These are phyloP conservation scores for Paraconiothyrium sp. DNA, from an alignment of 2,329 filamentous ascomycete genomes.

Conservation along the genomic window DNA sequence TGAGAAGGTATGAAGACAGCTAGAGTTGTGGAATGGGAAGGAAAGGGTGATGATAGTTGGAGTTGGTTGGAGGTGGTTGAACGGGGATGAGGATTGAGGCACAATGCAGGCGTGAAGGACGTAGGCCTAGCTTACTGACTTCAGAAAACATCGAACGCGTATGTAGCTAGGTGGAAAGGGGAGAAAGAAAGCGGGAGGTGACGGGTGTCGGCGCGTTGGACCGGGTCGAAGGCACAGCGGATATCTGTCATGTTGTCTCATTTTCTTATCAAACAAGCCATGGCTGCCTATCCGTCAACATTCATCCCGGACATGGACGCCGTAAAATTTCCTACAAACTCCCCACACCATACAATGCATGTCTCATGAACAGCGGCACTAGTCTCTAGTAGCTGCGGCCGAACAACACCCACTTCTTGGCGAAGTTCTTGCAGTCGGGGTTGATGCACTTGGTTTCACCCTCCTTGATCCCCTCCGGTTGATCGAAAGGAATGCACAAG, in stretches of 20 bases:
- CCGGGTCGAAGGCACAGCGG: not conserved
- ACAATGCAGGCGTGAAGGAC: too few species aligned
- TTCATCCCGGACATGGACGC: slow-evolving; percentile 9
- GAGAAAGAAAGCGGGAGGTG: not conserved
- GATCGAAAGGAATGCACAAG: slow-evolving; percentile 83
- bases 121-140: too few species aligned
- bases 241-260: not conserved
- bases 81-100: too few species aligned
- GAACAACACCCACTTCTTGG: slow-evolving; percentile 93
- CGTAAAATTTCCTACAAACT: slow-evolving; percentile 26
- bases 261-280: not conserved
- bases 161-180: too few species aligned
- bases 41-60: too few species aligned
- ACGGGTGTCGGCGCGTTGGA: not conserved
- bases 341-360: slow-evolving; percentile 32
- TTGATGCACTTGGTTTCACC: slow-evolving; percentile 92
- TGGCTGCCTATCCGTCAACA: not conserved
- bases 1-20: too few species aligned
- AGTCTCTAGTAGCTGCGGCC: slow-evolving; percentile 62
- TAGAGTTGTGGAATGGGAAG: too few species aligned
- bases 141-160: too few species aligned
- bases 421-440: slow-evolving; percentile 80
- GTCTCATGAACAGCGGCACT: slow-evolving; percentile 18
- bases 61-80: too few species aligned
- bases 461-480: slow-evolving; percentile 80